A percentile compares a stretch with the other conserved stretches of the same genome.
Conservation (phyloP, 2,329 filamentous ascomycete species). For the Botryosphaeria dothidea region DNA sequence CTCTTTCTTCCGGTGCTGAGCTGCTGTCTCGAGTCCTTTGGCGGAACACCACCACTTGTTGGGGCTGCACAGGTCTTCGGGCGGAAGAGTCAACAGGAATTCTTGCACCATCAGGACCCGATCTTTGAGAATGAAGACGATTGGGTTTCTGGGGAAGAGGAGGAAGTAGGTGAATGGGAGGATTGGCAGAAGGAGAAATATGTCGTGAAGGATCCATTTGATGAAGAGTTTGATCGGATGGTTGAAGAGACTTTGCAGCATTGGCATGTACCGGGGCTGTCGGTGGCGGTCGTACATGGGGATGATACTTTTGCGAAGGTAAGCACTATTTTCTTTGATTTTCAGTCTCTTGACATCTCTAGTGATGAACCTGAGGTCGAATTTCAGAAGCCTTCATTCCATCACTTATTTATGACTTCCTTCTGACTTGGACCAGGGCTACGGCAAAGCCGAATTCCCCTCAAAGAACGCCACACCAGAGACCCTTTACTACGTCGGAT, state of each 20-base stretch:
- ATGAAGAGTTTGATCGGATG: conserved; percentile 21
- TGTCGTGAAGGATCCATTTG: conserved; percentile 2
- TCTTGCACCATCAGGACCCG: neutral
- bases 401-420: neutral
- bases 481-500: conserved; percentile 30
- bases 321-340: neutral
- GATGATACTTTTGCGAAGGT: conserved; percentile 43
- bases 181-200: neutral
- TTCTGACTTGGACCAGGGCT: conserved; percentile 21
- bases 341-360: neutral
- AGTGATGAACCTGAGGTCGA: too few relatives aligned
- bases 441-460: conserved; percentile 24
- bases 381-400: neutral
- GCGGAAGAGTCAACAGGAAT: neutral
- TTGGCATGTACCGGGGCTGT: conserved; percentile 53
- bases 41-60: neutral
- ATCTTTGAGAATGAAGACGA: neutral
- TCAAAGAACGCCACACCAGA: conserved; percentile 25
- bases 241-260: conserved; percentile 35
- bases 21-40: neutral
- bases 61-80: neutral
- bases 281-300: conserved; percentile 51
- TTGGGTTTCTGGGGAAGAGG: neutral
- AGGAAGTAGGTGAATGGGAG: neutral
- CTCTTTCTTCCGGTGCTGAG: neutral